Base-by-base conservation (phyloP, 1,139 yeast species). In the Schwanniomyces etchellsii region DNA sequence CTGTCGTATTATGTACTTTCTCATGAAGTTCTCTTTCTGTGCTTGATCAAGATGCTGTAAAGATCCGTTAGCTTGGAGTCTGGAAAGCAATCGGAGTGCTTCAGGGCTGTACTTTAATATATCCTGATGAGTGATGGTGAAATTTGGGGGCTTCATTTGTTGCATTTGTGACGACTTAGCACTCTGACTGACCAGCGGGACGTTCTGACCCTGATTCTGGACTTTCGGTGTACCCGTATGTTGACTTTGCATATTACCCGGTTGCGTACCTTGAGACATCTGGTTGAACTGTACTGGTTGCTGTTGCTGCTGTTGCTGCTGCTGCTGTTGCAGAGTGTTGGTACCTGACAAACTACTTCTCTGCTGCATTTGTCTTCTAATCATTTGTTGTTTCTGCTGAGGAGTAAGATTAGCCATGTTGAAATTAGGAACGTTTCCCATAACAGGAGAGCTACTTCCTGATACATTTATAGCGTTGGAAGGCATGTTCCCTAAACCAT, bases 111-210 rank as follows among this genome's bases (percentile, higher is more conserved):
- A 64, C 37, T 62, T 63, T 38, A 55, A 48, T 29, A 62, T 53
- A 37, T 67, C 74, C 31, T 66, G 70, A 15, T 59, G 60, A 4
- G 71, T 61, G 28, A 67, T 57, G 32, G 52, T 60, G 34, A 64
- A 54, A 34, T 55, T 56, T 3, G 72, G 71, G 1, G 61, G 63
- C 22, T 24, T 32, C 28, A 33, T 32, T 29, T 32, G 40, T 22
- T 28, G 37, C 27, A 28, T 40, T 32, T 40, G 46, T 20, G 34
- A 38, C 11, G 32, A 36, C 30, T 36, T 43, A 26, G 35, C 42
- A 28, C 42, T 50, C 30, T 40, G 50, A 25, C 36, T 45, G 21
- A 40, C 46, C 16, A 14, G 16, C 11, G 30, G 32, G 14, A 43
- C 48, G 25, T 40, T 41, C 29, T 36, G 41, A 29, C 42, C 45